Percentiles rank a stretch among this genome's conserved stretches.
phyloP scores from a whole-genome alignment of 495 filamentous ascomycete species.

The Penicillium egyptiacum region DNA sequence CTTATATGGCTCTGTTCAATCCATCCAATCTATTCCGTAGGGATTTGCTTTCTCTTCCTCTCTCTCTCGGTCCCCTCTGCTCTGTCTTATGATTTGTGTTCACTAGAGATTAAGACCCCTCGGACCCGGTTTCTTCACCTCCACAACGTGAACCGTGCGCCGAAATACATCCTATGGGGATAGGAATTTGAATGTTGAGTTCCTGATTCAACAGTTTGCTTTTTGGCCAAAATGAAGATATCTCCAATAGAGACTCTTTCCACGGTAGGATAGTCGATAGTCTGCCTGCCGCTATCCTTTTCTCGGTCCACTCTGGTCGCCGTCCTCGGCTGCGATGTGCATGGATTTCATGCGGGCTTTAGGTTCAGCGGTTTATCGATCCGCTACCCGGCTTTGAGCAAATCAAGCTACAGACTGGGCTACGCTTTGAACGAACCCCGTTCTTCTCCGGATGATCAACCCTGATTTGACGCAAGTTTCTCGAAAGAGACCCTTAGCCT shows the following conservation, averaged over 20 bases:
- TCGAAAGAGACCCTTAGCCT: conserved; percentile 2
- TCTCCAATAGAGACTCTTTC: conserved; percentile 1
- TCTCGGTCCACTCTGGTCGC: conserved; percentile 28
- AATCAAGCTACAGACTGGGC: conserved; percentile 21
- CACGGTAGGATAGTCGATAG: conserved; percentile 27
- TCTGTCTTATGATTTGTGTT: conserved; percentile 16
- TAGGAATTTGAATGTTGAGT: conserved; percentile 15
- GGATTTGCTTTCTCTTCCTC: conserved; percentile 11
- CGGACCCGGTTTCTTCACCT: conserved; percentile 11
- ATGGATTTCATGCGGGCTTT: conserved; percentile 43
- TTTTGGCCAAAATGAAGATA: background rate
- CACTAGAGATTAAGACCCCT: conserved; percentile 17
- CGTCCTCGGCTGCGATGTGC: conserved; percentile 11
- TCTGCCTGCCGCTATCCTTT: conserved; percentile 24
- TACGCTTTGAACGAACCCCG: conserved; percentile 13
- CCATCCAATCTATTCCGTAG: conserved; percentile 14
- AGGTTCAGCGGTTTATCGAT: conserved; percentile 45
- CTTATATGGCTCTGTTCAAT: conserved; percentile 1
- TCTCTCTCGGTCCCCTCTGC: background rate
- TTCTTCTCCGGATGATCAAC: conserved; percentile 26
- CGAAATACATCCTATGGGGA: conserved; percentile 22
- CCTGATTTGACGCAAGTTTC: conserved; percentile 10
- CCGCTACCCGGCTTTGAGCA: conserved; percentile 36
- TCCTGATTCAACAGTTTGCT: conserved; percentile 3
- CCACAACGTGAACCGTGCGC: conserved; percentile 21